Percentiles rank a stretch among this genome's conserved stretches.
Conservation (phyloP, 2,329 filamentous ascomycete genomes). For the Penicillium sp. region DNA sequence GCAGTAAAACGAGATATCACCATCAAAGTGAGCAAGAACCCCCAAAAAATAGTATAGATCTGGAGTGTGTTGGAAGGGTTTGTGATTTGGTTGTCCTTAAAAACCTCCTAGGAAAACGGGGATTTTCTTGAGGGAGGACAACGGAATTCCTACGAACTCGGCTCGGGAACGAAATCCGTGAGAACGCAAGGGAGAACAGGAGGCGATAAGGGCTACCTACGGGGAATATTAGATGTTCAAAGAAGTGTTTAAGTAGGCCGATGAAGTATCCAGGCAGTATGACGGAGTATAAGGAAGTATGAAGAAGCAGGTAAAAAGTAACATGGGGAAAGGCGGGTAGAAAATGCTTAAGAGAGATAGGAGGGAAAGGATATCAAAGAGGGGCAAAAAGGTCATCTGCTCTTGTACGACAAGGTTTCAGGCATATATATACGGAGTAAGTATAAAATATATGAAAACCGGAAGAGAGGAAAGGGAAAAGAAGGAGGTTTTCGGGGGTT, state of each 20-base stretch:
- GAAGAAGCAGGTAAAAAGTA: constrained; percentile 6
- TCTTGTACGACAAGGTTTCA: constrained; percentile 4
- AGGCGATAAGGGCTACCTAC: background rate
- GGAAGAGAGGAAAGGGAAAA: background rate
- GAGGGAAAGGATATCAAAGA: constrained; percentile 5
- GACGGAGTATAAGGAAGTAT: constrained; percentile 6
- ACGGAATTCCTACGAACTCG: background rate
- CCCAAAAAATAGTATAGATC: background rate
- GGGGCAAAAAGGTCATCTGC: constrained; percentile 10
- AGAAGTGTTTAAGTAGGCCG: background rate
- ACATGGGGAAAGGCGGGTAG: constrained; percentile 10
- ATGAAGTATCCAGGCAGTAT: background rate
- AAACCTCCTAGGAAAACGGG: background rate
- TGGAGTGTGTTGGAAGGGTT: background rate
- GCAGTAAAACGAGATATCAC: background rate
- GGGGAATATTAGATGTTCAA: background rate
- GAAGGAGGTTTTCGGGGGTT: background rate
- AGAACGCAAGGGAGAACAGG: background rate
- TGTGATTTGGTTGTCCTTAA: background rate
- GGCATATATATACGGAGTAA: background rate
- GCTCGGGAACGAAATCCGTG: constrained; percentile 3
- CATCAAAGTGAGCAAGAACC: background rate
- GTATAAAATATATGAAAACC: background rate
- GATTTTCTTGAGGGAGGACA: background rate
- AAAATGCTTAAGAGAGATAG: constrained; percentile 1